phyloP scores from a whole-genome alignment of 768 basidiomycete genomes.

The Tubosaeta sp. region DNA sequence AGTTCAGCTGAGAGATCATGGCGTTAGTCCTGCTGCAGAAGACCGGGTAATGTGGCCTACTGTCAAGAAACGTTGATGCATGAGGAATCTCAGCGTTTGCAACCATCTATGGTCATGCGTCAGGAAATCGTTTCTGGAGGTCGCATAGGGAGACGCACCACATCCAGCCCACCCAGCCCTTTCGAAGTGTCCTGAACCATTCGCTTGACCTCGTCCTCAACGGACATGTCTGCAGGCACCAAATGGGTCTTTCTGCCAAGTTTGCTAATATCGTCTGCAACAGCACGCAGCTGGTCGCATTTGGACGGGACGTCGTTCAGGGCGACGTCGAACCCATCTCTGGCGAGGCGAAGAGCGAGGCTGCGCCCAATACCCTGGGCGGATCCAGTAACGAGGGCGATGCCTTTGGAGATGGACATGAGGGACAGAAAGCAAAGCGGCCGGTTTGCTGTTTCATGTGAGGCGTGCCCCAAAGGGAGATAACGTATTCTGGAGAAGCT shows the following conservation, averaged over 20 bases:
- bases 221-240: constrained; percentile 37
- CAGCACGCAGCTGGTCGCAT: constrained; percentile 23
- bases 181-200: constrained; percentile 32
- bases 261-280: constrained; percentile 27
- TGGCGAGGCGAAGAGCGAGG: constrained; percentile 33
- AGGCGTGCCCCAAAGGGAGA: no score
- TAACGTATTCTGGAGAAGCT: no score
- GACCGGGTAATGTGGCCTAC: not conserved
- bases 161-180: constrained; percentile 42
- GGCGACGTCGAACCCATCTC: constrained; percentile 29
- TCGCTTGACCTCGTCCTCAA: constrained; percentile 38
- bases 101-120: constrained; percentile 17
- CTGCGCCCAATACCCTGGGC: constrained; percentile 27
- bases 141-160: constrained; percentile 30
- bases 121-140: not conserved
- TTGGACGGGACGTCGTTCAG: constrained; percentile 31
- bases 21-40: not conserved
- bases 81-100: constrained; percentile 21
- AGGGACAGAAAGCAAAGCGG: no score
- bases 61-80: not conserved
- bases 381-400: constrained; percentile 35
- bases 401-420: constrained; percentile 25
- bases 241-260: constrained; percentile 24
- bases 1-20: constrained; percentile 4
- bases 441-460: no score